Evolutionary conservation across 805 yeast genomes (phyloP).

Genomic region (Ogataea nakhonphanomensis): DNA sequence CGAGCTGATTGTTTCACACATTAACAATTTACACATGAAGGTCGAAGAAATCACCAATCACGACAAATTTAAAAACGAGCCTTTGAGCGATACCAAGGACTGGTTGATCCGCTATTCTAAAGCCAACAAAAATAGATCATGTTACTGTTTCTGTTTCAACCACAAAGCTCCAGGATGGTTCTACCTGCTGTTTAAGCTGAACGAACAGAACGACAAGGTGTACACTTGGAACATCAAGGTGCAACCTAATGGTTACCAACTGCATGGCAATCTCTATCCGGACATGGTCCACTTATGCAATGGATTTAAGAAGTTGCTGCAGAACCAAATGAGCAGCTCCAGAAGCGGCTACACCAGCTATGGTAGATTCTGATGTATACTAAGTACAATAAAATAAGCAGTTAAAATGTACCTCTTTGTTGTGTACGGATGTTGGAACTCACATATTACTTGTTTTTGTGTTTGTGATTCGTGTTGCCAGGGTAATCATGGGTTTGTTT

Average conservation of each 20-base stretch:
- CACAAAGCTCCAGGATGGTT: conserved; percentile 95
- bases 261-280: conserved; percentile 81
- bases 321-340: conserved; percentile 27
- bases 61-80: conserved; percentile 85
- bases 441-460: neutral
- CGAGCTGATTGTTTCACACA: conserved; percentile 83
- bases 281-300: conserved; percentile 85
- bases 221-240: conserved; percentile 88
- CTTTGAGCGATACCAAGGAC: conserved; percentile 72
- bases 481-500: conserved; percentile 1
- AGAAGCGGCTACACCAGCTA: conserved; percentile 19
- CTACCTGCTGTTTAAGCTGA: conserved; percentile 79
- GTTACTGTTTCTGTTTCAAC: conserved; percentile 87
- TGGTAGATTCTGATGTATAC: conserved; percentile 18
- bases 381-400: neutral
- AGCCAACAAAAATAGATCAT: conserved; percentile 87
- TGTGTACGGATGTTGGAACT: too few relatives aligned
- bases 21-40: conserved; percentile 77
- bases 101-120: conserved; percentile 87
- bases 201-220: conserved; percentile 55
- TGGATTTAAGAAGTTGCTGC: conserved; percentile 72
- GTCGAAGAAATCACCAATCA: conserved; percentile 80
- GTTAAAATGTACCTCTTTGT: neutral
- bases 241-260: conserved; percentile 80
- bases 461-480: neutral